phyloP scores from a whole-genome alignment of 164 flowering plant genomes.

The Platanus orientalis region DNA sequence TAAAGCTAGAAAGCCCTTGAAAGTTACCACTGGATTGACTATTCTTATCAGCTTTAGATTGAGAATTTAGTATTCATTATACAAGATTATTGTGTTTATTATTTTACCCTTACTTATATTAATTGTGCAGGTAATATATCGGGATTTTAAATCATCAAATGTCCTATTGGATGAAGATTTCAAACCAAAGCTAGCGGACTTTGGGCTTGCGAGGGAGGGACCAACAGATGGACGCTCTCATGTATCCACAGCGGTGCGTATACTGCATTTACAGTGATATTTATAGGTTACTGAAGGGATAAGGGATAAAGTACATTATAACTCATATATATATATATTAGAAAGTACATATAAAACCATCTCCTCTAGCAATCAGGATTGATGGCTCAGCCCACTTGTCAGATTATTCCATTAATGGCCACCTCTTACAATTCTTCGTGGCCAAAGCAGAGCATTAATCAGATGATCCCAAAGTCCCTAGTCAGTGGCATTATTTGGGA shows the following conservation, averaged over 20 bases:
- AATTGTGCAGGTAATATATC: constrained; percentile 61
- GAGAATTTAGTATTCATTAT: no score
- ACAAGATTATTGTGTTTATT: no score
- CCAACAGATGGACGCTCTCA: constrained; percentile 67
- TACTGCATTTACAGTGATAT: not conserved
- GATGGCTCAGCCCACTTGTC: no score
- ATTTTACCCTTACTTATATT: not conserved
- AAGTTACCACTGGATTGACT: no score
- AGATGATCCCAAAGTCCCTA: not conserved
- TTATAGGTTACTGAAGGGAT: not conserved
- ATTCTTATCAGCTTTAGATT: no score
- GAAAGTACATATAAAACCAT: not conserved
- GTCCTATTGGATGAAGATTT: constrained; percentile 74
- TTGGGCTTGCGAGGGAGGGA: constrained; percentile 97
- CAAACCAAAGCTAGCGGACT: constrained; percentile 84
- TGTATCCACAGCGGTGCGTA: constrained; percentile 82
- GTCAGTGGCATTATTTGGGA: no score
- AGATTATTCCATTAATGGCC: not conserved
- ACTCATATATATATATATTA: not conserved
- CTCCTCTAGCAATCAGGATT: no score
- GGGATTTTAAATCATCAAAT: constrained; percentile 89
- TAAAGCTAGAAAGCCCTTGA: no score
- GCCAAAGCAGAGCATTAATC: not conserved
- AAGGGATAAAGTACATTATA: not conserved
- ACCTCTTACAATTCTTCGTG: no score